Evolutionary conservation across 306 rosid genomes (phyloP), one percentile per base, ranked within the genome.

Genomic region (Cajanus cajan): DNA sequence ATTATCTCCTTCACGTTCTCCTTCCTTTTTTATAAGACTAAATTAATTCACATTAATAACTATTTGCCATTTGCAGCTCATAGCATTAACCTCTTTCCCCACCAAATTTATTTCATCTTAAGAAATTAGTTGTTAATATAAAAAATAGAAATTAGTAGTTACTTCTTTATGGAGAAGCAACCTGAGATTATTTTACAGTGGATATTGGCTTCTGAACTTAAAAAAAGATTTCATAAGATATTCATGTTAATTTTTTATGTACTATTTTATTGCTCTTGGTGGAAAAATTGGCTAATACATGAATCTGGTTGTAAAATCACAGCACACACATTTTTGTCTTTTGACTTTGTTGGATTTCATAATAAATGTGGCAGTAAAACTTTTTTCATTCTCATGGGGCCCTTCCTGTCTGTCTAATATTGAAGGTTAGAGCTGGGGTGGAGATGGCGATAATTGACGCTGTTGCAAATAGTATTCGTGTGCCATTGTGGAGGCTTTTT

Each of bases 381-480:
- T 68, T 6, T 15, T 44, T 28, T 11, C 36, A 33, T 19, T 47
- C 48, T 76, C 75, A 37, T 64, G 33, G 33, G 43, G 43, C 63
- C 47, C 15, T 25, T 7, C 9, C 36, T 57, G 18, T 16, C n/a
- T 71, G 11, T 52, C 41, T 78, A 81, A 74, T 39, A 57, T 84
- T 88, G 85, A 88, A 95, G 98, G 98, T 90, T 66, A 92, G 98
- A 83, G 98, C 97, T 34, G 98, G 98, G 82, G 88, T 94, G 25
- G 98, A 94, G 83, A 94, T 94, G 97, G 97, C 97, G 10, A 18
- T 94, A 74, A 92, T 94, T 59, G 98, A 95, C 63, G 97, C 98
- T 4, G 98, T 80, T 77, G 96, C 97, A 7, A 92, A 52, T 67
- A 88, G 90, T 83, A 92, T 95, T 10, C 92, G 90, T 1, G 84